These are phyloP conservation scores for Pigoraptor vietnamica DNA, from an alignment of 78 protist species.

Conservation along the genomic window DNA sequence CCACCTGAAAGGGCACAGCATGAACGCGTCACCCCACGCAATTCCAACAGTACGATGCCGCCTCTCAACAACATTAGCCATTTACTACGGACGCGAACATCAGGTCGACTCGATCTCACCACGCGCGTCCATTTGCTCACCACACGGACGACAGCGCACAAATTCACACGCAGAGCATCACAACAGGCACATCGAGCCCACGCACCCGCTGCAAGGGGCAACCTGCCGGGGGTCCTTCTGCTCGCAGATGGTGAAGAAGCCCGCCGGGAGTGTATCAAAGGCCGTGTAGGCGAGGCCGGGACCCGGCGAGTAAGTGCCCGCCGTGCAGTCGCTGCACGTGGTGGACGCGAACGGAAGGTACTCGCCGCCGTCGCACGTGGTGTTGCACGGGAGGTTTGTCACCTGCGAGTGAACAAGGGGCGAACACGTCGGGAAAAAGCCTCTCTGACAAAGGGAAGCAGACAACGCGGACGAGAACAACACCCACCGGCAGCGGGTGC, in stretches of 20 bases:
- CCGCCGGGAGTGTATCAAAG: background rate
- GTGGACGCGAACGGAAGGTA: background rate
- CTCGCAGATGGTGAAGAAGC: background rate
- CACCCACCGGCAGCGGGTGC: background rate
- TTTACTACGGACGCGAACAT: too few species aligned
- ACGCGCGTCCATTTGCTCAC: too few species aligned
- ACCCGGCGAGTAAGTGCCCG: background rate
- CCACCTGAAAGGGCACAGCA: background rate
- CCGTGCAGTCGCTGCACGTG: background rate
- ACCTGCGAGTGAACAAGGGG: background rate
- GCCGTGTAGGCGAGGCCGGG: background rate
- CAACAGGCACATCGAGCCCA: background rate
- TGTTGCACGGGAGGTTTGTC: background rate
- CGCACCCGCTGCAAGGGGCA: background rate
- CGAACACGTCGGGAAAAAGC: background rate
- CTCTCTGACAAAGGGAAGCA: background rate
- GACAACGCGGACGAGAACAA: background rate
- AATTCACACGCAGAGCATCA: too few species aligned
- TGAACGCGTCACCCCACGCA: background rate
- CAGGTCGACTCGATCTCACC: too few species aligned
- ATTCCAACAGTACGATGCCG: background rate
- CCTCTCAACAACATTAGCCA: too few species aligned
- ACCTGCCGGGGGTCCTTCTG: background rate
- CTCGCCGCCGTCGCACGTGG: background rate
- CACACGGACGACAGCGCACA: too few species aligned